Evolutionary conservation across 208 protist genomes (phyloP).

Genomic region (Leptomonas pyrrhocoris): DNA sequence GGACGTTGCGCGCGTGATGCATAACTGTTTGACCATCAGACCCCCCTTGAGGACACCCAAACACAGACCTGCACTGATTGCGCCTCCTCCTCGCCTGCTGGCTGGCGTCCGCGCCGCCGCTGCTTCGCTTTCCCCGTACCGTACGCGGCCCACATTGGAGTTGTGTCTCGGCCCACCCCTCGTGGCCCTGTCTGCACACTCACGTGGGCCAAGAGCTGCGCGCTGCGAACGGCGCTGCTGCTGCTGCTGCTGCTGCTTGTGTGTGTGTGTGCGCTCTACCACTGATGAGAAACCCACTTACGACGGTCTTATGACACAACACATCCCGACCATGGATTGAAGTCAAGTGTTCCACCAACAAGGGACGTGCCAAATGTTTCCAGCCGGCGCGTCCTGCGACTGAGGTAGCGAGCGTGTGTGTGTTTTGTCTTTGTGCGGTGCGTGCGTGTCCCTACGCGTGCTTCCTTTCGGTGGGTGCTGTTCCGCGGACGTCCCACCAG

Average conservation of each 20-base stretch:
- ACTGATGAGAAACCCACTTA: conserved; percentile 5
- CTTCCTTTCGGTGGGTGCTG: background rate
- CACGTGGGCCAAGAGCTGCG: conserved; percentile 17
- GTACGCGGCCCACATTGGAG: conserved; percentile 7
- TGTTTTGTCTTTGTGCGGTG: background rate
- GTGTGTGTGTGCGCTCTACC: too few species aligned
- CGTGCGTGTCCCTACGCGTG: background rate
- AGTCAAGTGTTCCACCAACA: conserved; percentile 49
- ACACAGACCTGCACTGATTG: conserved; percentile 21
- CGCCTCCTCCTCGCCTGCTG: background rate
- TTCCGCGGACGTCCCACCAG: conserved; percentile 6
- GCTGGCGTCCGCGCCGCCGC: background rate
- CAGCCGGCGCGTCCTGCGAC: conserved; percentile 56
- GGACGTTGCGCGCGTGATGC: conserved; percentile 8
- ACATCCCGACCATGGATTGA: conserved; percentile 53
- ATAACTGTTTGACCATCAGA: conserved; percentile 19
- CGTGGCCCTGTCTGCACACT: conserved; percentile 15
- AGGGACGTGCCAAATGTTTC: conserved; percentile 55
- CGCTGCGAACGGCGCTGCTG: background rate
- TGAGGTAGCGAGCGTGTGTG: conserved; percentile 31
- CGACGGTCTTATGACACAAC: conserved; percentile 4
- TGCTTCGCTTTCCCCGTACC: background rate
- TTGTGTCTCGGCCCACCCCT: conserved; percentile 10
- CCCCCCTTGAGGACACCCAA: conserved; percentile 20
- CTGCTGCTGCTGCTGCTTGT: background rate